Base-by-base conservation (phyloP, 345 rosid genomes). In the Pistacia integerrima region DNA sequence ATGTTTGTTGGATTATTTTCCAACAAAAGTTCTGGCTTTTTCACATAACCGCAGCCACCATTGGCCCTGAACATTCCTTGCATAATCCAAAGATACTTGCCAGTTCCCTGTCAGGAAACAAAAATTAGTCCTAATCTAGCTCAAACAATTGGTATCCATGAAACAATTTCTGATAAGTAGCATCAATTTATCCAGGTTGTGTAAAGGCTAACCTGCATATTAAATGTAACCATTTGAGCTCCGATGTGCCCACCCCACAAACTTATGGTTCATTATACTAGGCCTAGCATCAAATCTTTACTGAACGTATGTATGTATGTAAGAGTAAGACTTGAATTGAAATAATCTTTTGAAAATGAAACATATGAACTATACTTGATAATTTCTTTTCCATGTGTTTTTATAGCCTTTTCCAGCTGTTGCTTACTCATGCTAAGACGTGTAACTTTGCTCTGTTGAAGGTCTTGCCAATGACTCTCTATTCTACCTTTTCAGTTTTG, bases 201-300 rank as follows among this genome's bases (percentile, higher is more conserved):
- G 52, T 4, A 49, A 41, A 1, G 46, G 46, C 71, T 78, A 76
- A 95, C 98, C 90, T 96, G 99, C 98, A 96, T 96, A 79, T 96
- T 96, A 70, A 93, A 96, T 74, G 99, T 98, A 76, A 96, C 97
- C 99, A 96, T 93, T 82, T 96, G 98, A 84, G 99, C 99, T 79
- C 97, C 99, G n/a, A 75, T 91, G 93, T 77, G 80, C 89, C 98
- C 98, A 96, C 25, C 98, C 97, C 54, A 91, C 54, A 30, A 30
- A 30, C 33, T 30, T 0, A 30, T 30, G 33, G 33, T 30, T 2
- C 33, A 30, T 30, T 30, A 30, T 30, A 30, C 25, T 25, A 25
- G 25, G 25, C 25, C 25, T 25, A 41, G 8, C 46, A 41, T 41
- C 46, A 8, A 41, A 7, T 4, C 7, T 6, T 38, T 38, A 30